These are phyloP conservation scores for Talaromyces sp. DNA, from an alignment of 2,329 filamentous ascomycete species.

Conservation along the genomic window DNA sequence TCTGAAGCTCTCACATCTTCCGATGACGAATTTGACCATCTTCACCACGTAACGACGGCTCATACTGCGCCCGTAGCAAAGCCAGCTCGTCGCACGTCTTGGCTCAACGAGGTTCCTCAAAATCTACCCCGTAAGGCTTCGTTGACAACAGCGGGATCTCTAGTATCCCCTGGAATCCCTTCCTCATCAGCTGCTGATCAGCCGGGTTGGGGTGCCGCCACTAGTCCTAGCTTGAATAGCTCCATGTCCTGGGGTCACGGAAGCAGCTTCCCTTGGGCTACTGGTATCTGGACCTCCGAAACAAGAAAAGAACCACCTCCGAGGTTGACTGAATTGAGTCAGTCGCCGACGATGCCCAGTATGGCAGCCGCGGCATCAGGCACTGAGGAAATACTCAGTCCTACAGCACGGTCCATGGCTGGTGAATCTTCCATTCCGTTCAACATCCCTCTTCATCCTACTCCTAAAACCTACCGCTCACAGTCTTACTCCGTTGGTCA, in stretches of 20 bases:
- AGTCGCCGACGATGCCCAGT: constrained; percentile 65
- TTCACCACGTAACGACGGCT: constrained; percentile 50
- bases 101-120: constrained; percentile 77
- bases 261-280: constrained; percentile 66
- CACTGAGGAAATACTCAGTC: constrained; percentile 54
- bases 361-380: constrained; percentile 48
- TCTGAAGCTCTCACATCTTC: constrained; percentile 91
- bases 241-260: constrained; percentile 45
- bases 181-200: constrained; percentile 71
- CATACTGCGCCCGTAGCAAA: constrained; percentile 52
- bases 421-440: constrained; percentile 68
- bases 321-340: constrained; percentile 69
- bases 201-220: constrained; percentile 40
- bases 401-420: constrained; percentile 41
- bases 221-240: constrained; percentile 37
- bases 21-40: constrained; percentile 80
- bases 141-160: constrained; percentile 65
- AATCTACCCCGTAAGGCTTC: constrained; percentile 69
- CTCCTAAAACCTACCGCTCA: constrained; percentile 87
- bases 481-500: constrained; percentile 96
- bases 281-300: constrained; percentile 77
- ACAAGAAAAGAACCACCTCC: constrained; percentile 69
- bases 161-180: constrained; percentile 75
- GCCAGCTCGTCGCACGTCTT: constrained; percentile 70
- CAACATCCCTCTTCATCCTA: constrained; percentile 81